Evolutionary conservation across 2,329 filamentous ascomycete species (phyloP), one percentile per base, ranked within the genome.

Genomic region (Penicillium sp.): DNA sequence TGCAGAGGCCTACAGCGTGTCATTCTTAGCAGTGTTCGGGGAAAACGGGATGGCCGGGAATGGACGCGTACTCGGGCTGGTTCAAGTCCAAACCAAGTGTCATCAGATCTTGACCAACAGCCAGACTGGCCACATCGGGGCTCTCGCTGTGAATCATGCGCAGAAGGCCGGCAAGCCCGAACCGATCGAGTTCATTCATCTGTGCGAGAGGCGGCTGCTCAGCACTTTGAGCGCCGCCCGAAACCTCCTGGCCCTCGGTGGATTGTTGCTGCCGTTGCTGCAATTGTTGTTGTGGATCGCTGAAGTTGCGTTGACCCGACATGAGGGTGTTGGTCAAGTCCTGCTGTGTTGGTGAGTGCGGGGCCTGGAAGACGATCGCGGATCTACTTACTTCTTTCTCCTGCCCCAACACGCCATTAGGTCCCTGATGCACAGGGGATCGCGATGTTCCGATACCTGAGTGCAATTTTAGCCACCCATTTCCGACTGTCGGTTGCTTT

Each of bases 31-130:
- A 53, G 31, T 8, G 28, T 43, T 24, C 15, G 42, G 34, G 36
- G n/a, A 47, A 43, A 41, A 18, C 18, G 33, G 7, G 12, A 31
- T 7, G 31, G 34, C 2, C 5, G 6, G 18, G 43, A 52, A 56
- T 39, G 43, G 33, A 42, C 43, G 48, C 79, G 70, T 76, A 83
- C 81, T 84, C 81, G 54, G 80, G 78, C 54, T 81, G 79, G 60
- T 85, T 85, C 51, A 87, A 72, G 65, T 87, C 84, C 59, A 88
- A 73, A 24, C 84, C 85, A 21, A 88, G 70, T 7, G 80, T 80
- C 65, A 81, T 85, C 54, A 87, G 69, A 66, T 87, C 84, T 66
- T 86, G 83, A 13, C 85, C 85, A 57, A 85, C 76, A 26, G 84
- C 80, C 49, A 86, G 74, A 54, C 70, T 73, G n/a, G 74, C 73